A percentile compares a stretch with the other conserved stretches of the same genome.
phyloP scores from a whole-genome alignment of 768 basidiomycete genomes.

The Lyophyllum semitale region DNA sequence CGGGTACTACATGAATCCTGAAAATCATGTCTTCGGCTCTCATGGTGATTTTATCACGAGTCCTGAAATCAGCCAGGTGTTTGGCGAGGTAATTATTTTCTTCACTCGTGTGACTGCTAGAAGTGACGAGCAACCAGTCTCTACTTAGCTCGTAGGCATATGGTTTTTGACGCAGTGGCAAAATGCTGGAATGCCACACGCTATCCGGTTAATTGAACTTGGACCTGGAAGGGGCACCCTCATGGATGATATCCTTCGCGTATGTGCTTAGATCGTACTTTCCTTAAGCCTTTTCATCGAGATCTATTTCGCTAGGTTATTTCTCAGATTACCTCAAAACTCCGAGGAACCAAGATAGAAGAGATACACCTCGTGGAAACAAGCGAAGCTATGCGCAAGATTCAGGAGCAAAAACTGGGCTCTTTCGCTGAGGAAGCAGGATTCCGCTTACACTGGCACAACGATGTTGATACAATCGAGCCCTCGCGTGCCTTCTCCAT shows the following conservation, averaged over 20 bases:
- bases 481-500: constrained; percentile 66
- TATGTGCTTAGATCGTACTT: constrained; percentile 34
- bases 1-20: constrained; percentile 87
- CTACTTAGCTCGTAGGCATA: constrained; percentile 73
- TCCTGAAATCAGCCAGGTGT: constrained; percentile 94
- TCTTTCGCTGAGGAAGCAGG: constrained; percentile 28
- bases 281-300: neutral
- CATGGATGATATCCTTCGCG: constrained; percentile 86
- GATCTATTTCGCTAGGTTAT: constrained; percentile 43
- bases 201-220: constrained; percentile 81
- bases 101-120: constrained; percentile 8
- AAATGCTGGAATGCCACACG: constrained; percentile 43
- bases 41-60: constrained; percentile 95
- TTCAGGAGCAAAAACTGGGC: constrained; percentile 59
- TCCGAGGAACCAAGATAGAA: constrained; percentile 31
- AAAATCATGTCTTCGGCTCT: constrained; percentile 78
- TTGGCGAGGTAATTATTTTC: constrained; percentile 79
- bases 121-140: constrained; percentile 40
- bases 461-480: constrained; percentile 68
- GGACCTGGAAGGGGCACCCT: constrained; percentile 94
- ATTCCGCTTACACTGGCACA: constrained; percentile 66
- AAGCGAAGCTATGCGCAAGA: constrained; percentile 61
- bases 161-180: constrained; percentile 86
- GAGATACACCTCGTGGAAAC: constrained; percentile 83
- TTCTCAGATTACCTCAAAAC: constrained; percentile 42